Percentiles rank a stretch among this genome's conserved stretches.
These are phyloP conservation scores for Phytophthora fragariaefolia DNA, from an alignment of 352 stramenopile genomes.

Conservation along the genomic window DNA sequence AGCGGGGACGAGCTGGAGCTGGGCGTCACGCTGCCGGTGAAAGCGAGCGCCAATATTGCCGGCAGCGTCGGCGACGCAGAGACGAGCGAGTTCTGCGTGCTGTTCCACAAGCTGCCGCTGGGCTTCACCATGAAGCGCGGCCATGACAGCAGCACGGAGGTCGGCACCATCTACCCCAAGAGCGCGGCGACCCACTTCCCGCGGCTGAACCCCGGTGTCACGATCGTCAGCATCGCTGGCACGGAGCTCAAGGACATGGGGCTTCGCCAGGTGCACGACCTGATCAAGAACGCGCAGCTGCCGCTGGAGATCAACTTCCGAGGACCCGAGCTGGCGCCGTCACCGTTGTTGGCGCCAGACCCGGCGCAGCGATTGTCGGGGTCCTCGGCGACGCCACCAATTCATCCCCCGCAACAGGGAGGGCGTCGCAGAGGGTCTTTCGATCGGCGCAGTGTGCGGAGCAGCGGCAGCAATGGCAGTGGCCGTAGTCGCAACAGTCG, in stretches of 20 bases:
- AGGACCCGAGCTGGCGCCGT: conserved; percentile 27
- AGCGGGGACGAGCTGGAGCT: conserved; percentile 76
- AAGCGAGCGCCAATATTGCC: conserved; percentile 1
- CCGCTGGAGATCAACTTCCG: conserved; percentile 77
- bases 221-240: conserved; percentile 77
- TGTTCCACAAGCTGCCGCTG: conserved; percentile 87
- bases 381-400: conserved; percentile 5
- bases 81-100: conserved; percentile 69
- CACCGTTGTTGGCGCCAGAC: conserved; percentile 15
- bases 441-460: conserved; percentile 36
- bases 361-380: conserved; percentile 4
- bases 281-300: conserved; percentile 80
- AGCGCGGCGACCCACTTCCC: conserved; percentile 79
- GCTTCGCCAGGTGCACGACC: conserved; percentile 84
- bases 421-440: conserved; percentile 28
- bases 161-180: conserved; percentile 87
- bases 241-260: conserved; percentile 62
- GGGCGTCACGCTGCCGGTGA: conserved; percentile 43
- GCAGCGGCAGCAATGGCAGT: conserved; percentile 42
- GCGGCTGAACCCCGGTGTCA: conserved; percentile 69
- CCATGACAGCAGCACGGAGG: conserved; percentile 67
- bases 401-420: conserved; percentile 20
- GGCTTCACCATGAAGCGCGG: conserved; percentile 88
- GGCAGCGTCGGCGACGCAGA: conserved; percentile 37
- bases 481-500: conserved; percentile 40